Evolutionary conservation across 2,329 filamentous ascomycete species (phyloP), one percentile per base, ranked within the genome.

Genomic region (Fusarium sp.): DNA sequence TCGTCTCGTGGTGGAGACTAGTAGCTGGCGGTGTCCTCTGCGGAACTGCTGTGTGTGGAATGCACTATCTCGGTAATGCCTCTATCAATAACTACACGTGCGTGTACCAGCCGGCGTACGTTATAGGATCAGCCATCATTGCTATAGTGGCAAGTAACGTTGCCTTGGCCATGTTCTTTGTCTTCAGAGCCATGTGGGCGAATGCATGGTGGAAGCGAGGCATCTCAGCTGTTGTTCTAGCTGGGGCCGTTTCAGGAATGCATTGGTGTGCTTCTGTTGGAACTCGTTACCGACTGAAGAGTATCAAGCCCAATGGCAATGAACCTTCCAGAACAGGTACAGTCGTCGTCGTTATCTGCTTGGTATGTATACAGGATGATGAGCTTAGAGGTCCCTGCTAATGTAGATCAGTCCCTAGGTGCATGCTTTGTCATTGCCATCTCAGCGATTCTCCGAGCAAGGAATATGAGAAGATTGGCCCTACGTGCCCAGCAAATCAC

Each of bases 1-100:
- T 78, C 28, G 84, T 90, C 16, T 85, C 84, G 19, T 86, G 86
- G 79, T 80, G 85, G 78, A 86, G 89, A 45, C 84, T 92, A 13
- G 75, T 85, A 10, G 75, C 88, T 7, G 90, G 91, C 11, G 93
- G 93, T 9, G 75, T 88, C 2, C 83, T 94, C 44, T 91, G 91
- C 3, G 93, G 93, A 16, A 83, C 89, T 7, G 90, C 92, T 23
- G 90, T 96, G 51, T 93, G 91, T 63, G 91, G 91, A 31, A 96
- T 97, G 93, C 92, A 97, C 78, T 97, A 96, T 74, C 83, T 95
- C 19, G 93, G 93, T n/a, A 94, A 97, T 76, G 87, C 91, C 31
- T 93, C 93, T 34, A 93, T 95, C 65, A 84, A 85, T 28, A 95
- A 97, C 77, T 97, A 96, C 75, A 79, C 77, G 6, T 90, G 92